Base-by-base conservation (phyloP, 2,329 filamentous ascomycete genomes). In the Alternaria sp. region DNA sequence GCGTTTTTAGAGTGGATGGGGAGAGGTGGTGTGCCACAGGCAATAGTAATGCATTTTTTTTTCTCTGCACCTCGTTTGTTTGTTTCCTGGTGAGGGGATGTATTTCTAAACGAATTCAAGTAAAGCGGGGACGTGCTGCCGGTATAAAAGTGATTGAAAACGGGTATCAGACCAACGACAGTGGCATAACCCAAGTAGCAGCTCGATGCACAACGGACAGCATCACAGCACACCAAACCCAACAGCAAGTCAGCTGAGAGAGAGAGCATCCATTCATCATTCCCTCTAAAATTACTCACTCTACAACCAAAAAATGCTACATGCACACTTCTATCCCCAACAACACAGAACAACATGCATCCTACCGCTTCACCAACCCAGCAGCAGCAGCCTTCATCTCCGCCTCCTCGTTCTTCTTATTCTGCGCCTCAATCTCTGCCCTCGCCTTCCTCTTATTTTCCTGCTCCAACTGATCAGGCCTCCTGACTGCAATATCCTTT, bases 401-500 rank as follows among this genome's bases (percentile, higher is more conserved):
- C 14, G 64, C 56, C 62, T 71, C 72, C 45, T 62, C 65, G 40
- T 75, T 75, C 66, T 66, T 75, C 68, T 73, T 74, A 59, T 59
- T 65, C 63, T 77, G 74, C 49, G 66, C 74, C 61, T 75, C 71
- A 31, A 56, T 34, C 62, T 82, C 82, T 70, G 87, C 86, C 46
- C 83, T 83, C 56, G 83, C 82, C 76, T 90, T 90, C 66, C 93
- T 85, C 63, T 83, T 83, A 55, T 85, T 81, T 80, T 98, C 94
- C 41, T 88, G 83, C 75, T 88, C 86, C 10, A 96, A 80, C 83
- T 99, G 95, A 74, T 99, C 95, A 3, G 90, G 88, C 57, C 95
- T 83, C 63, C 95, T 85, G 51, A 90, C 83, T 2, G 95, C 94
- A 72, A 99, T 98, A 75, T 98, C 95, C 76, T 96, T 94, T 2